Base-by-base conservation (phyloP, 169 alveolate genomes). In the Plasmodium malariae region DNA sequence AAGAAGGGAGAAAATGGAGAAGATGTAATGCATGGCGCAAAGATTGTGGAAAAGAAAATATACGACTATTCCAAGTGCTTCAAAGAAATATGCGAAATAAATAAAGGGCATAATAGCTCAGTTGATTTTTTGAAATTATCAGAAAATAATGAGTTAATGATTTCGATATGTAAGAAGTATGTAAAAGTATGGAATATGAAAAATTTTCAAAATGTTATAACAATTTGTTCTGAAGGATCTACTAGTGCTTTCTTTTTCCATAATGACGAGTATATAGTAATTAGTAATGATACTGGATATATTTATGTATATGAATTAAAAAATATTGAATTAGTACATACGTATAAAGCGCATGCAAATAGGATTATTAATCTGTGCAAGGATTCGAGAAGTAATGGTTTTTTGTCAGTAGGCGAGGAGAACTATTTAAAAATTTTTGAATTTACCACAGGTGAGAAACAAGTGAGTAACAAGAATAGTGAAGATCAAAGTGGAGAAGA, bases 321-420 rank as follows among this genome's bases (percentile, higher is more conserved):
- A 34, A 88, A 92, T 74, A 89, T 92, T 14, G 92, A 78, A 19
- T 36, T 83, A 87, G 73, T 74, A 59, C 87, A 91, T 67, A 51
- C 72, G 11, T 71, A 88, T 45, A 92, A 92, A 55, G 88, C 91
- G 0, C 95, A 92, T 55, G 93, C 93, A 36, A 85, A 60, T 70
- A 80, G 89, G 26, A 68, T 92, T 55, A 83, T 89, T 55, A 86
- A 71, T 37, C n/a, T 92, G 34, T 92, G 85, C 12, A 49, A 76
- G 17, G 60, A 68, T 19, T 62, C 90, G 9, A 88, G 68, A 54
- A 32, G 80, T 17, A 68, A 74, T 40, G 88, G 92, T 9, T 93
- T 93, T 78, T 89, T 91, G 30, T 94, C 97, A 2, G 94, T 91
- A 2, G 95, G 94, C 11, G 92, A 88, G 32, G 97, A 94, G 76